Percentiles rank a stretch among this genome's conserved stretches.
phyloP scores from a whole-genome alignment of 306 rosid genomes.

The Rosa rugosa region DNA sequence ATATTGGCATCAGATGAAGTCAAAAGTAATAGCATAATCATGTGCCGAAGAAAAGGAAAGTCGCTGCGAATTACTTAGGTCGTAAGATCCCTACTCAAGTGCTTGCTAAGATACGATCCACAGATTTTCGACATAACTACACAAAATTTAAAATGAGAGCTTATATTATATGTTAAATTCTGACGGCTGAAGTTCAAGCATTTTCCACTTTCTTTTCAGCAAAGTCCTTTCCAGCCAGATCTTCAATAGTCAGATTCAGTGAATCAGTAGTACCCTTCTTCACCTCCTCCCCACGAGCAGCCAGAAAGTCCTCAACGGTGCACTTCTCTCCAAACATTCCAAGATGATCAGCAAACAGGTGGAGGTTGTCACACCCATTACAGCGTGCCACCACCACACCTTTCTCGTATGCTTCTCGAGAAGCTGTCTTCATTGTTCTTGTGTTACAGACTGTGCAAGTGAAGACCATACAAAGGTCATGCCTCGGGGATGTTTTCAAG shows the following conservation, averaged over 20 bases:
- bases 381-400: conserved; percentile 90
- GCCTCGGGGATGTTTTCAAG: conserved; percentile 77
- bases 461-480: conserved; percentile 87
- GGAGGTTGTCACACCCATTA: conserved; percentile 75
- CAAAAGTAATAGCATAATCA: not conserved
- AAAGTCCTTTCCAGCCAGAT: conserved; percentile 54
- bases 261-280: conserved; percentile 65
- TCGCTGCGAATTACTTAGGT: not conserved
- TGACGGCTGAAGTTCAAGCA: not conserved
- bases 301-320: conserved; percentile 70
- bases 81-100: not conserved
- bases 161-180: not conserved
- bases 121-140: not conserved
- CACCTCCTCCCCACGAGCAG: conserved; percentile 86
- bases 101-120: not conserved
- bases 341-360: conserved; percentile 80
- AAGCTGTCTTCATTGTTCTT: conserved; percentile 71
- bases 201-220: not conserved
- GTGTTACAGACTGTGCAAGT: conserved; percentile 95
- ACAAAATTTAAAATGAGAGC: not conserved
- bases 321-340: conserved; percentile 89
- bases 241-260: conserved; percentile 69
- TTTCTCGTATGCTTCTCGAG: conserved; percentile 80
- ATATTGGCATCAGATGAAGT: not conserved
- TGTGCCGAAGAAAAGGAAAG: not conserved